Evolutionary conservation across 805 yeast genomes (phyloP).

Genomic region (Ogataea chonburiensis): DNA sequence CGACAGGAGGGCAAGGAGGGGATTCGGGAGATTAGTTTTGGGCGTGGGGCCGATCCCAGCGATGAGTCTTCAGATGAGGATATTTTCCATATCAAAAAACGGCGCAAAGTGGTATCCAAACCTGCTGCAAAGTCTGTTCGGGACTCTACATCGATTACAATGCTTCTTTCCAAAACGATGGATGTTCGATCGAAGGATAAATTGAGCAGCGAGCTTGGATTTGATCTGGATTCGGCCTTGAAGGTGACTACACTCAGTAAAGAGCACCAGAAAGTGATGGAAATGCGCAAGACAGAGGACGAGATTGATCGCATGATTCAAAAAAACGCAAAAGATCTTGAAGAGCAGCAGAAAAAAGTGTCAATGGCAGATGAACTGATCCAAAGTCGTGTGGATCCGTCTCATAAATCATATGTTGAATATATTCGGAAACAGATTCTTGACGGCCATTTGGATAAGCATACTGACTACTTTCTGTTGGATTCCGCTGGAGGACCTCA

Average conservation of each 20-base stretch:
- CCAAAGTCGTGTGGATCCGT: conserved; percentile 8
- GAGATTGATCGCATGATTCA: conserved; percentile 19
- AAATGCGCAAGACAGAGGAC: conserved; percentile 17
- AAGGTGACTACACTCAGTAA: conserved; percentile 9
- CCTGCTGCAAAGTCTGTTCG: background rate
- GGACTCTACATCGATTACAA: conserved; percentile 6
- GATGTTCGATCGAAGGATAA: conserved; percentile 11
- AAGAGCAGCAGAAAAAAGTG: conserved; percentile 5
- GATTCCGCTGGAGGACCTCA: conserved; percentile 11
- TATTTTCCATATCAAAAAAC: conserved; percentile 9
- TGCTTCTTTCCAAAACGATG: conserved; percentile 7
- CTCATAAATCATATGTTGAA: conserved; percentile 14
- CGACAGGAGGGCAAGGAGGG: no score
- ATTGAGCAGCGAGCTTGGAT: conserved; percentile 21
- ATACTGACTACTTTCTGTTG: conserved; percentile 19
- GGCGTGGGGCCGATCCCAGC: conserved; percentile 1
- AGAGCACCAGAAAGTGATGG: conserved; percentile 15
- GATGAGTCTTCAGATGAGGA: conserved; percentile 13
- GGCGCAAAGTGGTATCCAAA: conserved; percentile 2
- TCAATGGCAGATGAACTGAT: conserved; percentile 10
- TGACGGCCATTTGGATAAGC: conserved; percentile 11
- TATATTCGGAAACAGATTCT: conserved; percentile 12
- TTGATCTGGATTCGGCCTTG: conserved; percentile 20
- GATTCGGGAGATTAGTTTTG: conserved; percentile 4
- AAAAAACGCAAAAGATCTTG: conserved; percentile 11